These are phyloP conservation scores for Sonneratia alba DNA, from an alignment of 345 rosid genomes.

Conservation along the genomic window DNA sequence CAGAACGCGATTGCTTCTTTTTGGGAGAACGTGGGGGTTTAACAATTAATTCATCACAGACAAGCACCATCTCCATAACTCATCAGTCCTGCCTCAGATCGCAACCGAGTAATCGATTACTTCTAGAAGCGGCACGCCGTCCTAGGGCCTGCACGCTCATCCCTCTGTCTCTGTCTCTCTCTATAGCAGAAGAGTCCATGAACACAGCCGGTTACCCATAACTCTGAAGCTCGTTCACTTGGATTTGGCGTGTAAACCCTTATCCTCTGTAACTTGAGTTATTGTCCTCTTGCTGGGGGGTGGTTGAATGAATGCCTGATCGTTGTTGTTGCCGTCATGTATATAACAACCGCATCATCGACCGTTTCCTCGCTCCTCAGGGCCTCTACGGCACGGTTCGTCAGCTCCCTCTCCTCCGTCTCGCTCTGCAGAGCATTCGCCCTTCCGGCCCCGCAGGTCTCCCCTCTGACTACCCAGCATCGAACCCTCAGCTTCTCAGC, in stretches of 20 bases:
- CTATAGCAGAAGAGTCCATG: conserved; percentile 4
- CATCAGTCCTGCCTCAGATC: no score
- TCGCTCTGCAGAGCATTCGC: conserved; percentile 15
- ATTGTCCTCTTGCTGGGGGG: background rate
- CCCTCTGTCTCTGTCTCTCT: background rate
- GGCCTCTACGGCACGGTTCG: conserved; percentile 41
- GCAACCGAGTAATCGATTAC: background rate
- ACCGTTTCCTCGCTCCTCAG: conserved; percentile 53
- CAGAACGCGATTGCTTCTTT: no score
- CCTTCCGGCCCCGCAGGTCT: conserved; percentile 6
- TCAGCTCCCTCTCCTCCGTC: conserved; percentile 10
- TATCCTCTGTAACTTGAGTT: background rate
- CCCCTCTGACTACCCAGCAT: conserved; percentile 13
- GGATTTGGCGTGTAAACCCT: conserved; percentile 1
- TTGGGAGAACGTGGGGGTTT: no score
- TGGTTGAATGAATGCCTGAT: conserved; percentile 14
- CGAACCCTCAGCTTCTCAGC: conserved; percentile 42
- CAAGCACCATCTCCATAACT: no score
- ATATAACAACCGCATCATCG: conserved; percentile 38
- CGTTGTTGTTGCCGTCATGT: conserved; percentile 40
- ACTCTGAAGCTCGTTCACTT: background rate
- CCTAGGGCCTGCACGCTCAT: conserved; percentile 26
- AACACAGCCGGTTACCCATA: background rate
- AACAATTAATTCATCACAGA: no score
- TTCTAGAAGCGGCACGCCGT: conserved; percentile 18